Conservation (phyloP, 139 green algal genomes). For the Picochlorum sp. region DNA sequence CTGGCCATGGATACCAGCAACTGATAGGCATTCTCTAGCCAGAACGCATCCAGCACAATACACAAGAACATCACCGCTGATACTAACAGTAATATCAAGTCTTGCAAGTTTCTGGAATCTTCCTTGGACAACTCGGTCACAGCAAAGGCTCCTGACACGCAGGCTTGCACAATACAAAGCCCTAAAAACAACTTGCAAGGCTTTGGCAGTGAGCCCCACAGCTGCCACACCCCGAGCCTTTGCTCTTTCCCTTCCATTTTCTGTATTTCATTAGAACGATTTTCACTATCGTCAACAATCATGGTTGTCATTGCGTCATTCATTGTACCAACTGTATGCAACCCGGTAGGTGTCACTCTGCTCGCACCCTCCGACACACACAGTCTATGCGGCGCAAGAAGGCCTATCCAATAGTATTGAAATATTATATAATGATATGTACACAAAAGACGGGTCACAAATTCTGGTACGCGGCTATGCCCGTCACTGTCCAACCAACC, state of each 20-base stretch:
- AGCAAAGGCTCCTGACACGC: conserved; percentile 7
- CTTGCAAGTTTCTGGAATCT: conserved; percentile 7
- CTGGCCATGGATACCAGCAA: conserved; percentile 19
- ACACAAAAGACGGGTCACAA: no score
- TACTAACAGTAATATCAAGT: conserved; percentile 14
- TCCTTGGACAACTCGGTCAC: conserved; percentile 4
- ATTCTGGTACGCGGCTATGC: no score
- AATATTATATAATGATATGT: no score
- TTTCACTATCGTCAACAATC: neutral
- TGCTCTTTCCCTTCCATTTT: neutral
- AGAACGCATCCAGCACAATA: conserved; percentile 23
- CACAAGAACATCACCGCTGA: conserved; percentile 11
- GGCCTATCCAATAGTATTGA: no score
- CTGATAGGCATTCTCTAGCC: conserved; percentile 22
- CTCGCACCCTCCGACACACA: no score
- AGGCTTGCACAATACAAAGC: conserved; percentile 12
- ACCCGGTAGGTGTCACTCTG: no score
- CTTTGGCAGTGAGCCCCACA: conserved; percentile 9
- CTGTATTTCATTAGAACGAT: neutral
- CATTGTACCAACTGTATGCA: neutral
- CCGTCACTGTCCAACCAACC: no score
- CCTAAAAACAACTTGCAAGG: conserved; percentile 9
- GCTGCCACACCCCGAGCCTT: conserved; percentile 4
- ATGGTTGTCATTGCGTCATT: neutral
- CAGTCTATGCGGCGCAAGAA: no score